Base-by-base conservation (phyloP, 2,329 filamentous ascomycete genomes). In the Pseudopyricularia cyperi region DNA sequence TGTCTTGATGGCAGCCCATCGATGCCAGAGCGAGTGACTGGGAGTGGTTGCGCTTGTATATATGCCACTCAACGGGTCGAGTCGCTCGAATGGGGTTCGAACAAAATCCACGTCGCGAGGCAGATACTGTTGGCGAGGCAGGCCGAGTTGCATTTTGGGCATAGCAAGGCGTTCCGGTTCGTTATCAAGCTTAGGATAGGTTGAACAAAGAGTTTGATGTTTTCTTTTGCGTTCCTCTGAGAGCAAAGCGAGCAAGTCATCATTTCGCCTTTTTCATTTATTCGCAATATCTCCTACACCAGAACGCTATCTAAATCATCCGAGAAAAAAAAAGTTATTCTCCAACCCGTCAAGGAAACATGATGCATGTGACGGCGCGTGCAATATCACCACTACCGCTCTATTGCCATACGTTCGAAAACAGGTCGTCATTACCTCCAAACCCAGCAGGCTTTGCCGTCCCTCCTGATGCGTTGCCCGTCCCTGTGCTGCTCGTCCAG, bases 321-420 rank as follows among this genome's bases (percentile, higher is more conserved):
- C 22, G 26, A 11, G 12, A n/a, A 42, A 8, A 17, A 17, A 14
- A 14, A 24, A 46, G n/a, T 26, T 19, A 46, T n/a, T n/a, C 28
- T 9, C 28, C 28, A 30, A 30, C 28, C 28, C 28, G 28, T 30
- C 28, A n/a, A n/a, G n/a, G n/a, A n/a, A n/a, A n/a, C n/a, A n/a
- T 30, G 9, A 30, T 30, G 28, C 28, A 30, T 30, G n/a, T 30
- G 28, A 30, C 5, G 28, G 9, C 28, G 28, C 28, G 9, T 30
- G 14, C 35, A 17, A 47, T 14, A 17, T 30, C 46, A 17, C 15
- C 26, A 17, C 26, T 33, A 3, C 9, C 9, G 17, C 28, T 53
- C 62, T 68, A 96, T 70, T 89, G 79, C 91, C 91, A 97, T 49
- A 97, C 91, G 67, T 97, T 97, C 32, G 85, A 89, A 68, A 97